Conservation (phyloP, 345 rosid genomes). For the Bruguiera parviflora region DNA sequence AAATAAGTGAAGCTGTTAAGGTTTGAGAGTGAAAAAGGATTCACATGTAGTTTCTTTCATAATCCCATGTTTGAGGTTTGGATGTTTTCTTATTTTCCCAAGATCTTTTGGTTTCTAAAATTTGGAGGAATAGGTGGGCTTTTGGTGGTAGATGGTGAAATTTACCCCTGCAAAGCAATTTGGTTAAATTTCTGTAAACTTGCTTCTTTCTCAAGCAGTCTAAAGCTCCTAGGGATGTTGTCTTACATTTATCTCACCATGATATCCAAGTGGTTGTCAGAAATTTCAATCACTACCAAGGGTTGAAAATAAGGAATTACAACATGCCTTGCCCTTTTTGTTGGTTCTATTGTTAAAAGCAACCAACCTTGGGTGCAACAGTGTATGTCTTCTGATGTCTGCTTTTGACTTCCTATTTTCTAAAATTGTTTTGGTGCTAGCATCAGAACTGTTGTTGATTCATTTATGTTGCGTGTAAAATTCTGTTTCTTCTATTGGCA, state of each 20-base stretch:
- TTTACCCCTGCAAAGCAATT: too few species aligned
- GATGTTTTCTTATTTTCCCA: too few species aligned
- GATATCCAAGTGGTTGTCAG: neutral
- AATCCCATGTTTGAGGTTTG: too few species aligned
- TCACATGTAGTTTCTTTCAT: too few species aligned
- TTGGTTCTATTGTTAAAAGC: neutral
- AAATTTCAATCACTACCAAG: neutral
- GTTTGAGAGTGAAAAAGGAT: too few species aligned
- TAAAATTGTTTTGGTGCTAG: slow-evolving; percentile 2
- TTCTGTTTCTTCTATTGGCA: neutral
- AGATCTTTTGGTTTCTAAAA: too few species aligned
- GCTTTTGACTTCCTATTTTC: neutral
- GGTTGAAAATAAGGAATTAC: neutral
- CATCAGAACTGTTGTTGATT: neutral
- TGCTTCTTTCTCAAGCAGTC: neutral
- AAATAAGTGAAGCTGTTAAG: too few species aligned
- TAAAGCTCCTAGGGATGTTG: neutral
- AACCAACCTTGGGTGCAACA: neutral
- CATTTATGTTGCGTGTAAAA: neutral
- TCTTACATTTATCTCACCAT: neutral
- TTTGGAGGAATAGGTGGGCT: too few species aligned
- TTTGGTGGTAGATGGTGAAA: too few species aligned
- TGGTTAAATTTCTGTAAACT: neutral
- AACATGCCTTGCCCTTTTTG: neutral
- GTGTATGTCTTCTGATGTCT: neutral